Conservation (phyloP, 2,329 filamentous ascomycete genomes). For the Hypoxylon sp. region DNA sequence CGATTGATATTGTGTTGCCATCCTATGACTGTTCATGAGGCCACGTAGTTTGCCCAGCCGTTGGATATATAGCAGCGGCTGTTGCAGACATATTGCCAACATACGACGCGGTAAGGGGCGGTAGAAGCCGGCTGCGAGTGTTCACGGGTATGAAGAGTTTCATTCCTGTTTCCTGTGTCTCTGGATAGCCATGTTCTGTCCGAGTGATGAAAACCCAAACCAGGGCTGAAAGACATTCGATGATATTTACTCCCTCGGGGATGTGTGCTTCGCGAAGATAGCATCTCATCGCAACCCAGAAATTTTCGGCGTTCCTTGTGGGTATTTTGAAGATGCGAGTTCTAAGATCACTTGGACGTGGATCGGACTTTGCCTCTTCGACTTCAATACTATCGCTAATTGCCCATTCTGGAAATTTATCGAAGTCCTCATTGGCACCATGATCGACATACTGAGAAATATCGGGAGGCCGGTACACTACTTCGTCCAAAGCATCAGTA, state of each 20-base stretch:
- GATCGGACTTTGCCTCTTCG: neutral
- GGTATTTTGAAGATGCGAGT: constrained; percentile 7
- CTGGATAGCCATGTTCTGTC: neutral
- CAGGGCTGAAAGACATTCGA: constrained; percentile 13
- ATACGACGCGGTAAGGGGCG: neutral
- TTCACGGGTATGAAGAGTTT: neutral
- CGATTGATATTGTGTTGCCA: neutral
- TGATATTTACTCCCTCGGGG: neutral
- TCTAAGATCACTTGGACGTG: neutral
- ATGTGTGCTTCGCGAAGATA: neutral
- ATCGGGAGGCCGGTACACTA: neutral
- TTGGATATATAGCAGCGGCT: neutral
- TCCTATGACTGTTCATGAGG: neutral
- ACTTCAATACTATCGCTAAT: neutral
- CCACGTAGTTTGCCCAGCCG: neutral
- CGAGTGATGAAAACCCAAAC: constrained; percentile 9
- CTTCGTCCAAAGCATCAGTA: neutral
- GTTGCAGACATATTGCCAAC: constrained; percentile 33
- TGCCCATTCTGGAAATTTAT: neutral
- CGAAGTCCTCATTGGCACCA: no score
- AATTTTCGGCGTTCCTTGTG: neutral
- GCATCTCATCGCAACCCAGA: neutral
- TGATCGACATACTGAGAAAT: neutral
- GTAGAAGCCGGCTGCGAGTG: constrained; percentile 7
- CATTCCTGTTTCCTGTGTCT: neutral